A percentile compares a stretch with the other conserved stretches of the same genome.
phyloP scores from a whole-genome alignment of 768 basidiomycete genomes.

The Dioszegia crocea region DNA sequence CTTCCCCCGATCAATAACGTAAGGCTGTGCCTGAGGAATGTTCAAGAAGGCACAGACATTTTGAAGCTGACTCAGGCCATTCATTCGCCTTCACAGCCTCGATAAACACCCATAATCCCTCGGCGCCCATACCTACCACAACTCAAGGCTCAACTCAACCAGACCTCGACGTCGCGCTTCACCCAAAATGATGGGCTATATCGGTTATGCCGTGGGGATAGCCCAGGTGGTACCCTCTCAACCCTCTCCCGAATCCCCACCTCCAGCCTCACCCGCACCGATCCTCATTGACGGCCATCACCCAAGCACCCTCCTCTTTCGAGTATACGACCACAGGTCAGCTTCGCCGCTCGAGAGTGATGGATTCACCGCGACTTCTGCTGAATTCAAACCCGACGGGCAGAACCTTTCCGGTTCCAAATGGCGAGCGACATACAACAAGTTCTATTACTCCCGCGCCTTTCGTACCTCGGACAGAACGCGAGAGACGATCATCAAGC shows the following conservation, averaged over 20 bases:
- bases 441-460: neutral
- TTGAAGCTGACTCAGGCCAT: neutral
- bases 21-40: neutral
- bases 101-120: no score
- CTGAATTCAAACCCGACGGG: neutral
- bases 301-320: neutral
- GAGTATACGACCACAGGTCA: neutral
- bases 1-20: neutral
- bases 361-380: neutral
- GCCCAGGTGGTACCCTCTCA: no score
- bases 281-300: neutral
- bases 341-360: neutral
- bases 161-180: no score
- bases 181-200: no score
- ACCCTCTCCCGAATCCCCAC: no score
- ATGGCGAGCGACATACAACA: neutral
- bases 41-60: neutral
- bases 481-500: neutral
- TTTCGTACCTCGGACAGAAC: neutral
- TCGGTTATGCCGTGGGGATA: no score
- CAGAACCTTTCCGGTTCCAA: neutral
- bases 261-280: neutral
- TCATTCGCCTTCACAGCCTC: no score
- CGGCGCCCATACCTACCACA: no score
- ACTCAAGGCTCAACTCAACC: no score